Base-by-base conservation (phyloP, 306 rosid species). In the Pachyrhizus erosus region DNA sequence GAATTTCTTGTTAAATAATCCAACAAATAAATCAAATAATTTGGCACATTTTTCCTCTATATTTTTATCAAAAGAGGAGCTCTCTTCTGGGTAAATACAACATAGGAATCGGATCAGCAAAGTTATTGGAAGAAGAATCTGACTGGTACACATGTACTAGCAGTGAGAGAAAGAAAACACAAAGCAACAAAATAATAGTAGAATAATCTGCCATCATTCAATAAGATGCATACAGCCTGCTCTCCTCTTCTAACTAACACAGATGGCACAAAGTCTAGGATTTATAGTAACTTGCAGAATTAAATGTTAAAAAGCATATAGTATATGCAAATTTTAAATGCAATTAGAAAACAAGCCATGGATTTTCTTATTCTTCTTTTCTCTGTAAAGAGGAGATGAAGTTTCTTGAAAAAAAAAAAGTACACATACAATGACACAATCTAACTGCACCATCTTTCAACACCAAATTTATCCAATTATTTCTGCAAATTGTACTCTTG, bases 21-120 rank as follows among this genome's bases (percentile, higher is more conserved):
- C 24, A 65, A 64, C 60, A 77, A 45, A 62, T 31, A 58, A 75
- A 40, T 64, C 77, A 82, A 73, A 64, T 18, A 57, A 65, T 24
- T 13, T 13, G 24, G 7, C 76, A 81, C 24, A 8, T 42, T 37
- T 61, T 54, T 17, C 14, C 26, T 37, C 34, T n/a, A n/a, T n/a
- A 18, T 48, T 58, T 49, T 61, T 55, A 76, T 20, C 11, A 67
- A 46, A 83, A 58, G n/a, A 57, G 60, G 62, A 24, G 5, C 24
- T 48, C n/a, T 51, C 54, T 11, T 26, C 9, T 29, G 33, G 52
- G 14, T 9, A 51, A 51, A 57, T 76, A 46, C 5, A 20, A 55
- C 0, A 57, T n/a, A 9, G 52, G 52, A 66, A 49, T 66, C 21
- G 65, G 23, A 46, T 77, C 48, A 31, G 64, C 66, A 26, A 31